Percentiles rank a stretch among this genome's conserved stretches.
Evolutionary conservation across 2,329 filamentous ascomycete species (phyloP).

Genomic region (Rachicladosporium sp.): DNA sequence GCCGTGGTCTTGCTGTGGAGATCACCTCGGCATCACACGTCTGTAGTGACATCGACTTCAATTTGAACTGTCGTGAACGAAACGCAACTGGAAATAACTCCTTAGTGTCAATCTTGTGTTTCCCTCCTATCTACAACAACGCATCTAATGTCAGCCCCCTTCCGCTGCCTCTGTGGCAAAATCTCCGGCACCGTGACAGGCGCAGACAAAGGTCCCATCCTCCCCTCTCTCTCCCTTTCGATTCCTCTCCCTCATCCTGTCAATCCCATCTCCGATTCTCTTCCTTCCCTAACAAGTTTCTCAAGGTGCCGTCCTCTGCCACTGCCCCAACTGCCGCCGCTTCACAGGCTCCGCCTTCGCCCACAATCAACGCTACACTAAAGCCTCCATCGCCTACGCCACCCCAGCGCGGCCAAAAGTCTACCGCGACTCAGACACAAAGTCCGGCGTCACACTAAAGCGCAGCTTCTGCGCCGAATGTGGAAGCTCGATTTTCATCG

Average conservation of each 20-base stretch:
- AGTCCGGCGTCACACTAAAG: conserved; percentile 14
- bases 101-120: too few species aligned
- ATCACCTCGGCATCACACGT: too few species aligned
- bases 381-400: conserved; percentile 13
- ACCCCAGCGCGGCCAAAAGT: conserved; percentile 7
- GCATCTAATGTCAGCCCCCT: too few species aligned
- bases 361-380: conserved; percentile 19
- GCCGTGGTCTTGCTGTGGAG: too few species aligned
- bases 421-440: conserved; percentile 16
- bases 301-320: conserved; percentile 17
- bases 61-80: too few species aligned
- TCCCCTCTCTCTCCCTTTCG: too few species aligned
- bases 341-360: conserved; percentile 16
- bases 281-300: too few species aligned
- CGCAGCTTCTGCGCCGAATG: conserved; percentile 19
- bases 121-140: too few species aligned
- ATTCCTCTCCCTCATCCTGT: too few species aligned
- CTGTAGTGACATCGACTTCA: too few species aligned
- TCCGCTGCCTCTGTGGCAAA: conserved; percentile 16
- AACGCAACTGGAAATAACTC: too few species aligned
- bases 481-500: conserved; percentile 12
- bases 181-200: conserved; percentile 15
- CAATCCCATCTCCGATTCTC: too few species aligned
- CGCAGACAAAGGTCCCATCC: conserved; percentile 11
- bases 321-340: conserved; percentile 18